These are phyloP conservation scores for Pelagophyceae sp. DNA, from an alignment of 352 stramenopile genomes.

Conservation along the genomic window DNA sequence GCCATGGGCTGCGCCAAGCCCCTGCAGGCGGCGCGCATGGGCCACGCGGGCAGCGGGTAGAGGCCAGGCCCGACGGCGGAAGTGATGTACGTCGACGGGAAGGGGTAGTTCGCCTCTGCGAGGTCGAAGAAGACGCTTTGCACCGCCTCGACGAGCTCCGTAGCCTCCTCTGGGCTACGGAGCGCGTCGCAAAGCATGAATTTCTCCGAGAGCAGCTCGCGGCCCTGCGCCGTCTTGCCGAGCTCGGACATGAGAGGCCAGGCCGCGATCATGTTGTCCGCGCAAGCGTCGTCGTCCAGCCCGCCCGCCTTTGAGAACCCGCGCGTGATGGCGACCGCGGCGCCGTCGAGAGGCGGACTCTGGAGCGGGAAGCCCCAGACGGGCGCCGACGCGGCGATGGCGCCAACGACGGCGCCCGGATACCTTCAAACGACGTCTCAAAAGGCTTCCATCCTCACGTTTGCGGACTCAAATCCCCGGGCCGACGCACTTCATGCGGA, in stretches of 20 bases:
- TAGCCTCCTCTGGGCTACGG: constrained; percentile 27
- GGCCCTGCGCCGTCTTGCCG: constrained; percentile 44
- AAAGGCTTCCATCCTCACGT: constrained; percentile 81
- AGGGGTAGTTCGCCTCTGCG: constrained; percentile 84
- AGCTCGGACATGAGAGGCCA: constrained; percentile 64
- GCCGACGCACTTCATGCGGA: constrained; percentile 60
- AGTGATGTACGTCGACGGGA: constrained; percentile 74
- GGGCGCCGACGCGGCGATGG: constrained; percentile 76
- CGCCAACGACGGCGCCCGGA: constrained; percentile 66
- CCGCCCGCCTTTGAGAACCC: constrained; percentile 51
- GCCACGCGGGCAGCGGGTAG: constrained; percentile 69
- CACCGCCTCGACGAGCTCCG: constrained; percentile 42
- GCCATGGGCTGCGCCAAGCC: constrained; percentile 41
- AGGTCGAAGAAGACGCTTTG: constrained; percentile 79
- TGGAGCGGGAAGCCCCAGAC: constrained; percentile 66
- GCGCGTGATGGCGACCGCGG: constrained; percentile 31
- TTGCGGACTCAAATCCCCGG: constrained; percentile 67
- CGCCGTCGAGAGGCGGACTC: constrained; percentile 11
- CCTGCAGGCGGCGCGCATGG: constrained; percentile 73
- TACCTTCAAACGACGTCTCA: too few species aligned
- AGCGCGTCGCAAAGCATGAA: constrained; percentile 35
- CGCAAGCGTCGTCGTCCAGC: constrained; percentile 59
- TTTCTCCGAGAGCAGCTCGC: constrained; percentile 11
- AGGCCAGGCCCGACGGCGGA: constrained; percentile 40
- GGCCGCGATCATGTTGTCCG: constrained; percentile 61